phyloP scores from a whole-genome alignment of 495 filamentous ascomycete species.

The Bathelium albidoporum region DNA sequence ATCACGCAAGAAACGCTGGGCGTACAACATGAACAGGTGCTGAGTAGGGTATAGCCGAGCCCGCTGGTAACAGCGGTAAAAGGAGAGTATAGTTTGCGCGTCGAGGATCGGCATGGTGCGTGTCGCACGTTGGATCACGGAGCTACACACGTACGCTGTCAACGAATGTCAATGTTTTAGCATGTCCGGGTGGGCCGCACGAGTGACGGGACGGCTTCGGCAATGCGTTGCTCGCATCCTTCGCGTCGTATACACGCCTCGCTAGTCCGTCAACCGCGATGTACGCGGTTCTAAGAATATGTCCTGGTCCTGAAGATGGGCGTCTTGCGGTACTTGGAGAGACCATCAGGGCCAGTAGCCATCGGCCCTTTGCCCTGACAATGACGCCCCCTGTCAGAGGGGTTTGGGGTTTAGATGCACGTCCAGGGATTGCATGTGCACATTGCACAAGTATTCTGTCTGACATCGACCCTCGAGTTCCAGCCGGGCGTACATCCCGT shows the following conservation, averaged over 20 bases:
- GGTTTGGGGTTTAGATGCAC: not conserved
- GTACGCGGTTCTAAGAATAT: not conserved
- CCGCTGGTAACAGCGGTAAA: not conserved
- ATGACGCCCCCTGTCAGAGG: not conserved
- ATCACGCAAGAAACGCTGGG: not conserved
- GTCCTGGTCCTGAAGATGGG: not conserved
- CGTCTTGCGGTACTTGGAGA: not conserved
- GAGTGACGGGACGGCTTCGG: slow-evolving; percentile 4
- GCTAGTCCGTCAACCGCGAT: not conserved
- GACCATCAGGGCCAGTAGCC: not conserved
- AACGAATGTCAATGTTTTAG: slow-evolving; percentile 3
- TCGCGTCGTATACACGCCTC: not conserved
- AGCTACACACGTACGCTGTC: not conserved
- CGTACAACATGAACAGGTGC: not conserved
- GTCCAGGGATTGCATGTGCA: not conserved
- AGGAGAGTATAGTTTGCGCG: not conserved
- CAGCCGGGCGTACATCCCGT: not conserved
- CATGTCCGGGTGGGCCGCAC: not conserved
- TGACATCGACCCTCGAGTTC: not conserved
- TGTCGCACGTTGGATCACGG: not conserved
- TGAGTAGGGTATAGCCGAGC: not conserved
- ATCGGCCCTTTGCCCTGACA: not conserved
- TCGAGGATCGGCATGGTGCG: not conserved
- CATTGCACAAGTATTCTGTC: not conserved
- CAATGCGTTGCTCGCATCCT: not conserved